Evolutionary conservation across 306 rosid species (phyloP).

Genomic region (Elaeagnus macrophylla): DNA sequence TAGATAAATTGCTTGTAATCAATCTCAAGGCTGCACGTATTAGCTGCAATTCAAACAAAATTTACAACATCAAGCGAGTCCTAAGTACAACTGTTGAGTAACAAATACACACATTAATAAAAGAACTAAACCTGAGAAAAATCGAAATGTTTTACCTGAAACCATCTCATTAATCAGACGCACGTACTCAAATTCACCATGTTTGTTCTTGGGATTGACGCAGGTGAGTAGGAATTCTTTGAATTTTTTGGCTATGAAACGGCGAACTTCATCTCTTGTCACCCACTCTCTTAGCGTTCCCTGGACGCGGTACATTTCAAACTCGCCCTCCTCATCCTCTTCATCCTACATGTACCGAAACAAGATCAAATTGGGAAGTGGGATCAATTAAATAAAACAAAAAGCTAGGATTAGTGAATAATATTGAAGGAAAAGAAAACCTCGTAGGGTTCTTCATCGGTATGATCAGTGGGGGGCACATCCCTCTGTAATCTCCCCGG

Average conservation of each 20-base stretch:
- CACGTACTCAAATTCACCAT: slow-evolving; percentile 60
- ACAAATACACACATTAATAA: no score
- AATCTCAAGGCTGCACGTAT: slow-evolving; percentile 87
- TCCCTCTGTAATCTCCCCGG: slow-evolving; percentile 82
- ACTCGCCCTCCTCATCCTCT: slow-evolving; percentile 58
- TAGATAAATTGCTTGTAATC: slow-evolving; percentile 92
- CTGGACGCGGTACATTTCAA: slow-evolving; percentile 87
- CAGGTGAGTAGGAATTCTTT: slow-evolving; percentile 72
- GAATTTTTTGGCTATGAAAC: slow-evolving; percentile 81
- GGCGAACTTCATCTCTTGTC: slow-evolving; percentile 92
- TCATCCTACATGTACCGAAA: slow-evolving; percentile 55
- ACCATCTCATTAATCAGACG: slow-evolving; percentile 94
- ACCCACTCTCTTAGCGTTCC: slow-evolving; percentile 97
- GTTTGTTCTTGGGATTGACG: slow-evolving; percentile 64
- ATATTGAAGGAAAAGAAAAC: slow-evolving; percentile 19
- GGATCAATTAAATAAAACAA: neutral
- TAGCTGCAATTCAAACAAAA: slow-evolving; percentile 44
- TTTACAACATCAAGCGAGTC: neutral
- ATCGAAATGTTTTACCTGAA: no score
- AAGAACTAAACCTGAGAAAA: no score
- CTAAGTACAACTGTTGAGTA: neutral
- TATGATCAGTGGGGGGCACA: slow-evolving; percentile 78
- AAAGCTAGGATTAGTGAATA: neutral
- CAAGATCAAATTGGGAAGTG: slow-evolving; percentile 10
- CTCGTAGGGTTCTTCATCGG: slow-evolving; percentile 70